These are phyloP conservation scores for Barnettozyma hawaiiensis DNA, from an alignment of 1,139 yeast species.

Conservation along the genomic window DNA sequence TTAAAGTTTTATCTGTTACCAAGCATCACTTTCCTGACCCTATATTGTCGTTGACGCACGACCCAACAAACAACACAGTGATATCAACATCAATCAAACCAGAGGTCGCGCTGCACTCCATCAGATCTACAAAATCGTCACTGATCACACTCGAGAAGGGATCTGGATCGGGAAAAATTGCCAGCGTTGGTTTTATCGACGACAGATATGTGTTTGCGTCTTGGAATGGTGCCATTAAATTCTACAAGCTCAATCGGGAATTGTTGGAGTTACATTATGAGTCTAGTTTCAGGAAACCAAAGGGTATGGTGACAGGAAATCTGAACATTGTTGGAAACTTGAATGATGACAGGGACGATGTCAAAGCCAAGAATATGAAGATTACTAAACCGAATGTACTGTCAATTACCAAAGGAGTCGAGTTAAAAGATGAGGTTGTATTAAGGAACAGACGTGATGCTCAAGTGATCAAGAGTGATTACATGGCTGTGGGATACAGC, in stretches of 20 bases:
- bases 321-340: slow-evolving; percentile 22
- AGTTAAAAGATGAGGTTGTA: neutral
- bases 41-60: slow-evolving; percentile 35
- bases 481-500: slow-evolving; percentile 35
- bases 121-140: slow-evolving; percentile 8
- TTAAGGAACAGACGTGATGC: slow-evolving; percentile 17
- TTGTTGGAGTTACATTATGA: slow-evolving; percentile 10
- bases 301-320: slow-evolving; percentile 21
- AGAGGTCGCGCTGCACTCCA: slow-evolving; percentile 33
- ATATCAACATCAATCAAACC: slow-evolving; percentile 41
- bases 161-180: slow-evolving; percentile 15
- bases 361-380: slow-evolving; percentile 11
- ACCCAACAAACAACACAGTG: slow-evolving; percentile 20
- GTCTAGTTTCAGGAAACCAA: slow-evolving; percentile 19
- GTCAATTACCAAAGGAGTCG: slow-evolving; percentile 1
- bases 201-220: slow-evolving; percentile 23
- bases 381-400: slow-evolving; percentile 19
- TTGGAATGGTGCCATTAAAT: slow-evolving; percentile 25
- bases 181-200: slow-evolving; percentile 11
- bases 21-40: slow-evolving; percentile 45
- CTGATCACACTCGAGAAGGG: slow-evolving; percentile 10
- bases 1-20: slow-evolving; percentile 8
- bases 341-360: slow-evolving; percentile 21
- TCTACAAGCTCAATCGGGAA: slow-evolving; percentile 12
- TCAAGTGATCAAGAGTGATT: slow-evolving; percentile 12